Conservation (phyloP, 108 stramenopile species). For the Cyclotella kingstonii region DNA sequence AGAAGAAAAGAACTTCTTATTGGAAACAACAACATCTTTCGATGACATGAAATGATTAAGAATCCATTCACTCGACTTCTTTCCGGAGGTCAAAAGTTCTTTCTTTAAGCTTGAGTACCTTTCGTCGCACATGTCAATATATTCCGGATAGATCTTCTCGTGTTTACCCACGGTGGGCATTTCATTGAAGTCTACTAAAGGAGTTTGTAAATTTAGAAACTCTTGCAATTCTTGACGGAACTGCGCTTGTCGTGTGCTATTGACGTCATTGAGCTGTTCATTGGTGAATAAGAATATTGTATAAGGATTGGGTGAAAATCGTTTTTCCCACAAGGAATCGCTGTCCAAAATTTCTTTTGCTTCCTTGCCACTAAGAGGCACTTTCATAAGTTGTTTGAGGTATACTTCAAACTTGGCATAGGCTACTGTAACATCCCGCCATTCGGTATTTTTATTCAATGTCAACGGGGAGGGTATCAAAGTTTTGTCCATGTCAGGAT, state of each 20-base stretch:
- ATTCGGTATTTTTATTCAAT: conserved; percentile 2
- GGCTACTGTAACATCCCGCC: conserved; percentile 11
- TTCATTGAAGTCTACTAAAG: conserved; percentile 15
- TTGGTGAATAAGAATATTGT: conserved; percentile 28
- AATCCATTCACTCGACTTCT: conserved; percentile 17
- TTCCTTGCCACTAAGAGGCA: conserved; percentile 2
- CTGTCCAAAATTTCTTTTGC: conserved; percentile 6
- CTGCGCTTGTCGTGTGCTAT: conserved; percentile 9
- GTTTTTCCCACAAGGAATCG: conserved; percentile 8
- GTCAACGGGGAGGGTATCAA: conserved; percentile 9
- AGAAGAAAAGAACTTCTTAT: conserved; percentile 3
- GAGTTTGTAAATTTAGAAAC: conserved; percentile 19
- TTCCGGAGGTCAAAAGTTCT: conserved; percentile 6
- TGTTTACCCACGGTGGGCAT: conserved; percentile 7
- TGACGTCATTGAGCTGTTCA: conserved; percentile 24
- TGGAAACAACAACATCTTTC: conserved; percentile 20
- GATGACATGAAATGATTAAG: conserved; percentile 18
- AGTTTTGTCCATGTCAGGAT: conserved; percentile 1
- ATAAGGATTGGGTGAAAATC: conserved; percentile 19
- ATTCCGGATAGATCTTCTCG: conserved; percentile 2
- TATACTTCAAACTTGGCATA: conserved; percentile 18
- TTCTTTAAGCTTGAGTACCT: conserved; percentile 1
- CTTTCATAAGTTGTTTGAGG: conserved; percentile 26
- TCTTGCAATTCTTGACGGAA: conserved; percentile 18
- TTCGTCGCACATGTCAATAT: conserved; percentile 26